These are phyloP conservation scores for Neurospora sublineolata DNA, from an alignment of 495 filamentous ascomycete genomes.

Conservation along the genomic window DNA sequence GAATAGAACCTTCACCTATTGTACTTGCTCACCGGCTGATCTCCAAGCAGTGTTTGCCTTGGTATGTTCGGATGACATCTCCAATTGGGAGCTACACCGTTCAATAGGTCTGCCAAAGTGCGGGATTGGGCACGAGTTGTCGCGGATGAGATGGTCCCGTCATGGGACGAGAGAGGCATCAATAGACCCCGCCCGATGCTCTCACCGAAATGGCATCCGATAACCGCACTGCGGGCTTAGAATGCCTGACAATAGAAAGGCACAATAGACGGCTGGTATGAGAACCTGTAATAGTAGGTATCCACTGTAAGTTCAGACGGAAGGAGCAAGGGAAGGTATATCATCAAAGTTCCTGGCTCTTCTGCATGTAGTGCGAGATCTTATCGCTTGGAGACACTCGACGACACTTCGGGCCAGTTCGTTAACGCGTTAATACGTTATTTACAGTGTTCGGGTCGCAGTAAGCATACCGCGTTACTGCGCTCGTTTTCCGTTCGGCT, in stretches of 20 bases:
- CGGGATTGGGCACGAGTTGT: background rate
- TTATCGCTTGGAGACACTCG: background rate
- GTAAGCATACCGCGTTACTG: too few species aligned
- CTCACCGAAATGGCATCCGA: background rate
- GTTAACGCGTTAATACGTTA: too few species aligned
- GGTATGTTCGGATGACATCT: background rate
- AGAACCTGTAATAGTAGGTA: background rate
- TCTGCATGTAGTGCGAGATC: background rate
- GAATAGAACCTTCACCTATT: background rate
- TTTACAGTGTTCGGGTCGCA: too few species aligned
- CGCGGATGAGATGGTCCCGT: background rate
- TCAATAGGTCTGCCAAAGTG: background rate
- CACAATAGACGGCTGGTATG: background rate
- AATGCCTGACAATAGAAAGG: background rate
- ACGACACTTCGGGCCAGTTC: background rate
- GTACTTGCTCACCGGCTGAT: background rate
- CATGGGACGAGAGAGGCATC: background rate
- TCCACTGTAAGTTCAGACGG: background rate
- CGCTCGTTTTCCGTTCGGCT: too few species aligned
- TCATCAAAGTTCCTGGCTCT: background rate
- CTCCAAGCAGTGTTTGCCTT: background rate
- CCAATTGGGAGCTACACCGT: background rate
- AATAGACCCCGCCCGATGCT: background rate
- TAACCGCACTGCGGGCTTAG: background rate
- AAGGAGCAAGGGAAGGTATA: background rate